Conservation (phyloP, 768 basidiomycete species). For the Phlebiopsis flavidoalba region DNA sequence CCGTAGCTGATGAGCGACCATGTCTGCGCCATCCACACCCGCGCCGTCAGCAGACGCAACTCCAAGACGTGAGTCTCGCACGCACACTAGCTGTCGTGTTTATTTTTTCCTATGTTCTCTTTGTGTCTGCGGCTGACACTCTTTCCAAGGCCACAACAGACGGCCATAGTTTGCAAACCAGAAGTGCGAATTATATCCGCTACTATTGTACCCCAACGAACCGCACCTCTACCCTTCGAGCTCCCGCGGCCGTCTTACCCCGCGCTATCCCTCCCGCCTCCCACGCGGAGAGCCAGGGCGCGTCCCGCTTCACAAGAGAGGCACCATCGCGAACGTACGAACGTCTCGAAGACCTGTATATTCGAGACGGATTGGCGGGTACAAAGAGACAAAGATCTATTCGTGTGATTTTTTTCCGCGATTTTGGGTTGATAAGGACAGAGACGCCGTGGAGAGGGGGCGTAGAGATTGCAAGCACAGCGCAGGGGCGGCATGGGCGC, state of each 20-base stretch:
- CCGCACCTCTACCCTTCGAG: conserved; percentile 8
- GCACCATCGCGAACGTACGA: conserved; percentile 81
- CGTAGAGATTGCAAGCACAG: conserved; percentile 24
- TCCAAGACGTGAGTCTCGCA: neutral
- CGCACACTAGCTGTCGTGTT: neutral
- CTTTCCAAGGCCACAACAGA: neutral
- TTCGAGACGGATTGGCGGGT: conserved; percentile 82
- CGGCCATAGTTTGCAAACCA: neutral
- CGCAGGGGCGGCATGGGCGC: conserved; percentile 42
- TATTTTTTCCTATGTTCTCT: too few relatives aligned
- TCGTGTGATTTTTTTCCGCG: too few relatives aligned
- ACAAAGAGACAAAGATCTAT: conserved; percentile 87
- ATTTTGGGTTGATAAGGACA: conserved; percentile 51
- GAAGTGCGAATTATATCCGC: neutral
- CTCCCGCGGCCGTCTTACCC: conserved; percentile 17
- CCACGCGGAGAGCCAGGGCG: conserved; percentile 35
- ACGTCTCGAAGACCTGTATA: conserved; percentile 76
- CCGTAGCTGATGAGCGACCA: neutral
- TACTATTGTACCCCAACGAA: neutral
- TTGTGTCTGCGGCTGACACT: neutral
- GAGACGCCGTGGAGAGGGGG: conserved; percentile 24
- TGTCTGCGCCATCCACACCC: neutral
- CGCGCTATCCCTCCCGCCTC: conserved; percentile 50
- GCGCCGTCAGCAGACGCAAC: neutral
- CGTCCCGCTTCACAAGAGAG: conserved; percentile 72